Conservation (phyloP, 169 alveolate genomes). For the Plasmodium knowlesi region DNA sequence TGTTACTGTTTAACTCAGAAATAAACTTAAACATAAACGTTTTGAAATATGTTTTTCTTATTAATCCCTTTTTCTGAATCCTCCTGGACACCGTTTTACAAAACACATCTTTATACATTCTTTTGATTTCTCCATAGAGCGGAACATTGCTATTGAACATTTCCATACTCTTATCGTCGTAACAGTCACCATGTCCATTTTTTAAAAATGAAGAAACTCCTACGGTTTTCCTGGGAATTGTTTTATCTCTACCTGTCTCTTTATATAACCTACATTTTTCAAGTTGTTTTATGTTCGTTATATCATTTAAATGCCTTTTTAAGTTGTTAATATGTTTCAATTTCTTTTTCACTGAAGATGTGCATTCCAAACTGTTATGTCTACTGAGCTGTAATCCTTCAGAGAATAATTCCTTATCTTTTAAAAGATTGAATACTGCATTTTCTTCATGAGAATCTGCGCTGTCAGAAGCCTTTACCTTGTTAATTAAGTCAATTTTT, state of each 20-base stretch:
- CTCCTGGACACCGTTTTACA: slow-evolving; percentile 37
- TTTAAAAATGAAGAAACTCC: slow-evolving; percentile 19
- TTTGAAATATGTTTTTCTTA: slow-evolving; percentile 23
- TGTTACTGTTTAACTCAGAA: slow-evolving; percentile 12
- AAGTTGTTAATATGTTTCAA: slow-evolving; percentile 48
- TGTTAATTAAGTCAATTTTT: slow-evolving; percentile 55
- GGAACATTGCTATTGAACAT: slow-evolving; percentile 12
- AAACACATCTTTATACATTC: slow-evolving; percentile 1
- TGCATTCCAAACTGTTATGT: slow-evolving; percentile 6
- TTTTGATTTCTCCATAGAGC: not conserved
- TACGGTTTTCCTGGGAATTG: not conserved
- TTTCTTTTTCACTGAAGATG: slow-evolving; percentile 29
- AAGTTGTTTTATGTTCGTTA: slow-evolving; percentile 24
- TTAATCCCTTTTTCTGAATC: slow-evolving; percentile 33
- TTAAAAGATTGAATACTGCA: slow-evolving; percentile 66
- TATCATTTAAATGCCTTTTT: slow-evolving; percentile 21
- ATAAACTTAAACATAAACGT: not conserved
- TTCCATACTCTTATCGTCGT: not conserved
- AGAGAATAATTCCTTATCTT: slow-evolving; percentile 39
- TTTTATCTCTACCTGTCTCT: not conserved
- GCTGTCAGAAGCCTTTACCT: slow-evolving; percentile 33
- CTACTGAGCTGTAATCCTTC: not conserved
- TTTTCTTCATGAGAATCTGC: slow-evolving; percentile 54
- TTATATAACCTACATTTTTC: slow-evolving; percentile 17
- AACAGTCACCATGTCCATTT: slow-evolving; percentile 13